These are phyloP conservation scores for Aspergillus sclerotioniger DNA, from an alignment of 495 filamentous ascomycete genomes.

Conservation along the genomic window DNA sequence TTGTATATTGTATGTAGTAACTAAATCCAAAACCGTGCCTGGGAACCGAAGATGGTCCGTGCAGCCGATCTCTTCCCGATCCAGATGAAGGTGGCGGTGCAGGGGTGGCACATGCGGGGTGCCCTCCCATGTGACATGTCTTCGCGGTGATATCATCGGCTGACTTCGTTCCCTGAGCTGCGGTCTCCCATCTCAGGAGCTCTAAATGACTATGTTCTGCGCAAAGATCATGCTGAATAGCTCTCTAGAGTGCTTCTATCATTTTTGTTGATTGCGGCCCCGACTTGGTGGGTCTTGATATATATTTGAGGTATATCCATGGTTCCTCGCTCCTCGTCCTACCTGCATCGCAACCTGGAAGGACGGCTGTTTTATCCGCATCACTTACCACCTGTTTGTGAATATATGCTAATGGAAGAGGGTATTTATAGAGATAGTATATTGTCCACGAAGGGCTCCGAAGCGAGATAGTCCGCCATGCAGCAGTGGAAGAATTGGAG, in stretches of 20 bases:
- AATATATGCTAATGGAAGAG: background rate
- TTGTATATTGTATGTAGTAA: no score
- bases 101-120: background rate
- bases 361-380: background rate
- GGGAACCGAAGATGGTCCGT: no score
- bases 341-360: background rate
- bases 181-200: no score
- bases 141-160: conserved; percentile 16
- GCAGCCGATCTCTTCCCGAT: no score
- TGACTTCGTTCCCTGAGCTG: background rate
- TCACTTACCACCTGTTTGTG: background rate
- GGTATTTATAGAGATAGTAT: background rate
- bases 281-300: background rate
- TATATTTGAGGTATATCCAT: background rate
- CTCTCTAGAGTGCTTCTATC: background rate
- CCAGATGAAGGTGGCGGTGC: background rate
- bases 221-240: background rate
- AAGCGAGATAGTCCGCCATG: conserved; percentile 23
- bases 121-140: background rate
- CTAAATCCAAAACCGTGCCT: no score
- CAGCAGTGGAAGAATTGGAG: conserved; percentile 42
- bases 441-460: background rate
- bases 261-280: background rate
- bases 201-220: no score
- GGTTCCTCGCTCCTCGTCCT: background rate